Evolutionary conservation across 805 yeast species (phyloP).

Genomic region (Candida montana): DNA sequence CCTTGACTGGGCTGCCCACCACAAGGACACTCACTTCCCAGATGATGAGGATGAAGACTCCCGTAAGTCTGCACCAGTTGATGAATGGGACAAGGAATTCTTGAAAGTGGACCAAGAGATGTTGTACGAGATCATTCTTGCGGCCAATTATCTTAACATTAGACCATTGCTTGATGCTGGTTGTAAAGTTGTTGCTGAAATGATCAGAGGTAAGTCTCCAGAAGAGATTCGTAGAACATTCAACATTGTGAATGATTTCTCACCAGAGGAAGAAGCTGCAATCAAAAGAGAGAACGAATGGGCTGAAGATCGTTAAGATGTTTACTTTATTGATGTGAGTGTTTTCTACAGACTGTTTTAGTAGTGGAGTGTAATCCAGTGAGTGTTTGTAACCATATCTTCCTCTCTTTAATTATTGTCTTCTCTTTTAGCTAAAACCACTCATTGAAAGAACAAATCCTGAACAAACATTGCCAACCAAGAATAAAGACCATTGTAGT

Average conservation of each 20-base stretch:
- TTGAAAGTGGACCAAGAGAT: conserved; percentile 89
- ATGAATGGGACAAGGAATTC: conserved; percentile 93
- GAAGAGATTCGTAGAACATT: conserved; percentile 77
- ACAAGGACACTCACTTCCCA: conserved; percentile 71
- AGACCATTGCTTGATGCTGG: conserved; percentile 73
- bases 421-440: too few relatives aligned
- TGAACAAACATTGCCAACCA: too few relatives aligned
- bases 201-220: conserved; percentile 76
- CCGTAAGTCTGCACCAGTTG: conserved; percentile 85
- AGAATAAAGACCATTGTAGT: too few relatives aligned
- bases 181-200: conserved; percentile 76
- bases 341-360: neutral
- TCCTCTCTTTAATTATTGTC: too few relatives aligned
- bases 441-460: too few relatives aligned
- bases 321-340: too few relatives aligned
- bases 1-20: conserved; percentile 96
- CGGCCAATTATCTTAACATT: conserved; percentile 76
- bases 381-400: too few relatives aligned
- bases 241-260: conserved; percentile 76
- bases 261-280: conserved; percentile 85
- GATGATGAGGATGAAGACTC: conserved; percentile 82
- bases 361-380: too few relatives aligned
- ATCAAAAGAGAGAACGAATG: conserved; percentile 84
- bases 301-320: conserved; percentile 74
- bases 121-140: conserved; percentile 74